Conservation (phyloP, 78 protist species). For the Chrysochromulina parva region DNA sequence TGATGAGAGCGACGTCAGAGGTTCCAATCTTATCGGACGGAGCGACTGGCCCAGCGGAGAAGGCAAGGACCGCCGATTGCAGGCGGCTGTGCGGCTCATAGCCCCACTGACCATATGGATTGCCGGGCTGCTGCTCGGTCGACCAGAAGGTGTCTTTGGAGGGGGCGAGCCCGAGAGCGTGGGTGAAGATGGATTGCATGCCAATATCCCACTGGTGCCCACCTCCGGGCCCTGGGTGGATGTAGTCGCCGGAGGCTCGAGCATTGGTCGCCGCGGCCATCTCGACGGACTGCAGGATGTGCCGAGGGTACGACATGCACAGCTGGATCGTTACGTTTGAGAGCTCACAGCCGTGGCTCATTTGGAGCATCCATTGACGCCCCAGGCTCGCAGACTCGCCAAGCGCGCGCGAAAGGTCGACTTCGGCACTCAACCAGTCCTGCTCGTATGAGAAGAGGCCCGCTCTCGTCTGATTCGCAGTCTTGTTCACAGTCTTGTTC, state of each 20-base stretch:
- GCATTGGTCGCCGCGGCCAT: constrained; percentile 54
- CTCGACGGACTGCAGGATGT: constrained; percentile 52
- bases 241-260: constrained; percentile 53
- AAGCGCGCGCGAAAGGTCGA: neutral
- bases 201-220: constrained; percentile 65
- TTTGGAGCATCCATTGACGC: constrained; percentile 54
- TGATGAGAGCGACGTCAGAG: constrained; percentile 31
- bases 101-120: neutral
- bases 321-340: constrained; percentile 61
- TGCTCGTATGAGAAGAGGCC: neutral
- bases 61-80: constrained; percentile 38
- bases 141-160: constrained; percentile 61
- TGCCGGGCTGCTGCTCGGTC: neutral
- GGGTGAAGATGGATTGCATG: constrained; percentile 36
- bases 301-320: constrained; percentile 61
- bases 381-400: constrained; percentile 28
- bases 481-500: neutral
- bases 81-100: neutral
- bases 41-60: constrained; percentile 46
- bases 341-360: neutral
- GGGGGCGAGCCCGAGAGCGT: constrained; percentile 60
- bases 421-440: neutral
- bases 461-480: neutral
- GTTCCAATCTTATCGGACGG: constrained; percentile 33
- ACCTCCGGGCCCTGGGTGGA: constrained; percentile 50